Base-by-base conservation (phyloP, 768 basidiomycete species). In the Glaciozyma antarctica region DNA sequence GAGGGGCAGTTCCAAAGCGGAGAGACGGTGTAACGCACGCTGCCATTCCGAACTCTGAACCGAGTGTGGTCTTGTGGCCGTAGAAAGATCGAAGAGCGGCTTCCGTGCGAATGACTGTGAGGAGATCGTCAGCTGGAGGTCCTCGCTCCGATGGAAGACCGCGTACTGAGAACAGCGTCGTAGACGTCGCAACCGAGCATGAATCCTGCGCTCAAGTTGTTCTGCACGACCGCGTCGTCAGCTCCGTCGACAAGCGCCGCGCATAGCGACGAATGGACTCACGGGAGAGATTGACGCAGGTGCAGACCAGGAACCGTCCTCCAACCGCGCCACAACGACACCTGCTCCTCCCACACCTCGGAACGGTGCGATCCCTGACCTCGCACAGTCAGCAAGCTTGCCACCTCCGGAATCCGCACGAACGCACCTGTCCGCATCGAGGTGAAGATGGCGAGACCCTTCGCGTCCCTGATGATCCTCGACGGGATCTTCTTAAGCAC, bases 31-130 rank as follows among this genome's bases (percentile, higher is more conserved):
- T 32, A 2, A 13, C 38, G 13, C 2, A 41, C 38, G 70, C 70
- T 2, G 70, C 71, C 8, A 73, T 70, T 1, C 62, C 73, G 2
- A 74, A 57, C 51, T 74, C 73, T 4, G 51, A 26, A 0, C 73
- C 73, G 51, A 73, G 24, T 3, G 71, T 71, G n/a, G 70, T 55
- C 44, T 75, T 73, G 62, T 71, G 72, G 2, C 38, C 61, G 12
- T 63, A 58, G 62, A 75, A 75, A 16, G 71, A 66, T 22, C 71
- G 69, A 51, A 75, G 67, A 0, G 75, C 75, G 3, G 63, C 58
- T n/a, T 68, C 65, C 8, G 73, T 72, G 0, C 62, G 62, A 2
- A 70, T 57, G 45, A 70, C 51, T 52, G 26, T 2, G 24, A n/a
- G 6, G 26, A 52, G 51, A 13, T 2, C 24, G 26, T 26, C 51